A percentile compares a stretch with the other conserved stretches of the same genome.
Conservation (phyloP, 2,329 filamentous ascomycete species). For the Xylariales sp. region DNA sequence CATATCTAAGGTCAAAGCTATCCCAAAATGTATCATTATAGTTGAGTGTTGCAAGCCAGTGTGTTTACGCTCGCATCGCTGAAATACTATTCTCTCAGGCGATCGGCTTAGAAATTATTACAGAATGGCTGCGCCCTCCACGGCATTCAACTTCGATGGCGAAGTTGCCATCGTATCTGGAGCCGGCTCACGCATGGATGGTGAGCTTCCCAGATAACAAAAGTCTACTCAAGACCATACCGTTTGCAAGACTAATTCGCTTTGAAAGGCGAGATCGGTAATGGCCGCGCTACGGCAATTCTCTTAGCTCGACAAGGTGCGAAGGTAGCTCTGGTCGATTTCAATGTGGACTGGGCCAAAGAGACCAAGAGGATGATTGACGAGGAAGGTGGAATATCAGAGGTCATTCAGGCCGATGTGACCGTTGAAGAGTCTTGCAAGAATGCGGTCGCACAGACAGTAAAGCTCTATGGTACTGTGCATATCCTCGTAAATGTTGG, state of each 20-base stretch:
- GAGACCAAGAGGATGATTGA: slow-evolving; percentile 25
- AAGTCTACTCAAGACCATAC: too few species aligned
- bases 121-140: background rate
- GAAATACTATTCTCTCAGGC: too few species aligned
- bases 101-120: too few species aligned
- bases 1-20: too few species aligned
- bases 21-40: too few species aligned
- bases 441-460: slow-evolving; percentile 14
- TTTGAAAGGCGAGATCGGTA: slow-evolving; percentile 19
- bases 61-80: too few species aligned
- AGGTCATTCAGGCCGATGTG: slow-evolving; percentile 20
- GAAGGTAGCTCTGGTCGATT: slow-evolving; percentile 19
- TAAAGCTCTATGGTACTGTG: slow-evolving; percentile 17
- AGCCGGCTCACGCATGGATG: slow-evolving; percentile 22
- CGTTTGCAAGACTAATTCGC: background rate
- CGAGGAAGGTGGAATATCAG: slow-evolving; percentile 17
- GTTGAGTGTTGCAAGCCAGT: too few species aligned
- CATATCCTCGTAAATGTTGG: slow-evolving; percentile 24
- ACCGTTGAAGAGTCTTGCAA: slow-evolving; percentile 17
- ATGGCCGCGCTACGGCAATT: slow-evolving; percentile 23
- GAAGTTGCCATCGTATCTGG: slow-evolving; percentile 28
- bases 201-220: slow-evolving; percentile 12
- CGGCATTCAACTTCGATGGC: slow-evolving; percentile 19
- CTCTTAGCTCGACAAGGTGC: slow-evolving; percentile 23
- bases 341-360: slow-evolving; percentile 16